Evolutionary conservation across 345 rosid genomes (phyloP), one percentile per base, ranked within the genome.

Genomic region (Boechera stricta): DNA sequence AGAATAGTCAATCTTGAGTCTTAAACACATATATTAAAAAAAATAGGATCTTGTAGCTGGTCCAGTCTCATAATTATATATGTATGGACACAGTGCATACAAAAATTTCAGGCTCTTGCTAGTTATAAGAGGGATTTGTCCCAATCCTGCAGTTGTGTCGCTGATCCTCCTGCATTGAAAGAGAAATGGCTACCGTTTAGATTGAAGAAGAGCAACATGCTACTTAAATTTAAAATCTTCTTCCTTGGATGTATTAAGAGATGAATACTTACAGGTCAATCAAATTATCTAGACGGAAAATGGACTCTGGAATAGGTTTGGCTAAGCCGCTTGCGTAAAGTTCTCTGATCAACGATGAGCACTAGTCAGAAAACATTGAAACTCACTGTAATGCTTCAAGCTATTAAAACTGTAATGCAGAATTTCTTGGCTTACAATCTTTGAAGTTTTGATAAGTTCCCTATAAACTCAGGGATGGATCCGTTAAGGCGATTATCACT

Each of bases 401-500:
- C 4, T 42, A 0, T 28, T 26, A 6, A 21, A 15, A 41, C 0
- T 74, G 12, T 12, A 12, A 2, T 12, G 21, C 33, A 63, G 5
- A 71, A 38, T 21, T 28, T 4, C 26, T 57, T 69, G 80, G 77
- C 97, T 85, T 86, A 91, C 98, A 94, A 56, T 84, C 90, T 87
- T 15, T 21, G 1, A 56, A 94, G 92, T 21, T 78, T 67, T 62
- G 72, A 78, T 87, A 92, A 91, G 74, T 80, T 90, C 60, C 83
- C 82, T 5, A 91, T 73, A 75, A 85, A 90, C 75, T 69, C 81
- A 1, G 96, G 97, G 49, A 90, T 86, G 21, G 81, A 83, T 64
- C 96, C 97, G 32, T 65, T 88, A 74, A 94, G 82, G 76, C 77
- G 78, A 82, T 94, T 94, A 75, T 91, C 98, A 28, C 86, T 88